A percentile compares a stretch with the other conserved stretches of the same genome.
These are phyloP conservation scores for Sergeia podlipaevii DNA, from an alignment of 208 protist species.

Conservation along the genomic window DNA sequence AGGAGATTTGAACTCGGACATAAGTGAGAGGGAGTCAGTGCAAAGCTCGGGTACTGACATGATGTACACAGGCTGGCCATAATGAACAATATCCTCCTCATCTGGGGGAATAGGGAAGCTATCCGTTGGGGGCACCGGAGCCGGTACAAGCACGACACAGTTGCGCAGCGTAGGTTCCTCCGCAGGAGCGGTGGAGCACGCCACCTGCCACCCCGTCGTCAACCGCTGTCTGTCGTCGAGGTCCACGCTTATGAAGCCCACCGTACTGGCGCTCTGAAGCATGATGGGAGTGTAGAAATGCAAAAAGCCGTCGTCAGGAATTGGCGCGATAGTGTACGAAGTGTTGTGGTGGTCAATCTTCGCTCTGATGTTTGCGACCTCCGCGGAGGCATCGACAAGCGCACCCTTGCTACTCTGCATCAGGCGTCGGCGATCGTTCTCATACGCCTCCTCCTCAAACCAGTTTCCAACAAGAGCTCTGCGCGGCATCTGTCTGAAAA, in stretches of 20 bases:
- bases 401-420: conserved; percentile 62
- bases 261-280: conserved; percentile 77
- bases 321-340: conserved; percentile 38
- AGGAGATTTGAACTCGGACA: conserved; percentile 63
- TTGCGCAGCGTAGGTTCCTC: conserved; percentile 62
- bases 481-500: conserved; percentile 56
- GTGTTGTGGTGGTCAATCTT: conserved; percentile 86
- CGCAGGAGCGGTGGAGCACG: conserved; percentile 45
- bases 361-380: conserved; percentile 55
- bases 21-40: conserved; percentile 67
- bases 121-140: conserved; percentile 63
- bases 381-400: conserved; percentile 44
- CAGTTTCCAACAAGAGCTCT: conserved; percentile 76
- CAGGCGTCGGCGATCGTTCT: conserved; percentile 61
- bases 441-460: conserved; percentile 84
- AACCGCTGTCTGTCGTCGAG: conserved; percentile 59
- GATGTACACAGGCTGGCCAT: conserved; percentile 86
- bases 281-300: conserved; percentile 76
- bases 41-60: conserved; percentile 71
- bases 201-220: conserved; percentile 65
- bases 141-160: conserved; percentile 65
- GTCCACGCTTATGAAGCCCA: conserved; percentile 79
- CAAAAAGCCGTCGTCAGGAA: conserved; percentile 60
- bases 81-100: conserved; percentile 86
- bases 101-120: conserved; percentile 61